These are phyloP conservation scores for Salvia miltiorrhiza DNA, from an alignment of 257 asterid species.

Conservation along the genomic window DNA sequence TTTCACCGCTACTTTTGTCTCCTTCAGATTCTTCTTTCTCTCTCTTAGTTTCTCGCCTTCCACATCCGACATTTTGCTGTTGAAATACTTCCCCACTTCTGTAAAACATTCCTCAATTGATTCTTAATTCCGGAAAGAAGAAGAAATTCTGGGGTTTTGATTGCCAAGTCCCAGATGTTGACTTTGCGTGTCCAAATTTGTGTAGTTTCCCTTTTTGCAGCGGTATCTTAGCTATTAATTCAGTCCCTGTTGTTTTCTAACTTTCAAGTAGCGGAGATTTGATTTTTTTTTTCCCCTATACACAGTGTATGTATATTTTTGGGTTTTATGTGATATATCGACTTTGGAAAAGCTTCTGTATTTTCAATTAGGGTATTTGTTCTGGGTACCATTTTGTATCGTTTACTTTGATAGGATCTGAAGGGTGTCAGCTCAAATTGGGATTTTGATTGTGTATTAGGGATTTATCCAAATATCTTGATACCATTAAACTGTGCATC, in stretches of 20 bases:
- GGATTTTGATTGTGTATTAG: constrained; percentile 19
- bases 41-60: neutral
- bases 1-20: constrained; percentile 35
- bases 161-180: constrained; percentile 30
- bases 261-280: constrained; percentile 15
- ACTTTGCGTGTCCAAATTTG: constrained; percentile 24
- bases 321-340: constrained; percentile 18
- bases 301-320: constrained; percentile 5
- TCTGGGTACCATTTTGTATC: neutral
- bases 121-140: constrained; percentile 4
- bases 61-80: constrained; percentile 13
- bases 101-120: neutral
- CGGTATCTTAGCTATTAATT: constrained; percentile 19
- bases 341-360: neutral
- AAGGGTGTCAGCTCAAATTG: constrained; percentile 19
- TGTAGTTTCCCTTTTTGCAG: neutral
- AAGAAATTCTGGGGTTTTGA: constrained; percentile 18
- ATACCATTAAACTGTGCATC: constrained; percentile 20
- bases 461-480: constrained; percentile 14
- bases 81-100: constrained; percentile 16
- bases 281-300: constrained; percentile 6
- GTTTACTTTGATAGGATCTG: constrained; percentile 32
- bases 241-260: constrained; percentile 14
- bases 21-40: constrained; percentile 22
- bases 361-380: constrained; percentile 10